phyloP scores from a whole-genome alignment of 148 eudicot genomes.

The Amaranthus hypochondriacus region DNA sequence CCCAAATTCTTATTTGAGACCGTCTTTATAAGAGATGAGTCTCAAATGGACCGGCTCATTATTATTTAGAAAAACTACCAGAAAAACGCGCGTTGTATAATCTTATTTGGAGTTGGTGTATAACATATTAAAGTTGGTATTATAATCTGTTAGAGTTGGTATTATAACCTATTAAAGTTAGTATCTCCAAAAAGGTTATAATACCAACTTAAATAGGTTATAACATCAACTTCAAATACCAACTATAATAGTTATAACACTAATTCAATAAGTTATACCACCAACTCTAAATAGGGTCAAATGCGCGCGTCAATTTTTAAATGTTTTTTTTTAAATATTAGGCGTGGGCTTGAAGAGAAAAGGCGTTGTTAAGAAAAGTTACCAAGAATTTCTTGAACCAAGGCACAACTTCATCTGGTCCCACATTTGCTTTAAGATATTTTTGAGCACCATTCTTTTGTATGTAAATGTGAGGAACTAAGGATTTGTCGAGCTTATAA shows the following conservation, averaged over 20 bases:
- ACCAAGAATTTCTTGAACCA: constrained; percentile 45
- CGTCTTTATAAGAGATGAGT: too few relatives aligned
- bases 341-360: background rate
- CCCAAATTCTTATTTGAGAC: too few relatives aligned
- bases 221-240: background rate
- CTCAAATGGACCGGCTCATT: too few relatives aligned
- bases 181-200: too few relatives aligned
- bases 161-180: too few relatives aligned
- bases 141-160: too few relatives aligned
- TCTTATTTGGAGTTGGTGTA: too few relatives aligned
- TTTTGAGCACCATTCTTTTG: constrained; percentile 29
- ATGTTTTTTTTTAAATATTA: background rate
- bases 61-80: too few relatives aligned
- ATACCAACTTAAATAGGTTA: too few relatives aligned
- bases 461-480: constrained; percentile 26
- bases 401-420: constrained; percentile 28
- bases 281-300: too few relatives aligned
- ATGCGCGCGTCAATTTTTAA: background rate
- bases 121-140: too few relatives aligned
- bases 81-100: too few relatives aligned
- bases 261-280: background rate
- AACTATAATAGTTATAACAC: background rate
- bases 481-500: constrained; percentile 24
- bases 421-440: constrained; percentile 27
- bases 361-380: background rate